phyloP scores from a whole-genome alignment of 768 basidiomycete genomes.

The Termitomyces sp. region DNA sequence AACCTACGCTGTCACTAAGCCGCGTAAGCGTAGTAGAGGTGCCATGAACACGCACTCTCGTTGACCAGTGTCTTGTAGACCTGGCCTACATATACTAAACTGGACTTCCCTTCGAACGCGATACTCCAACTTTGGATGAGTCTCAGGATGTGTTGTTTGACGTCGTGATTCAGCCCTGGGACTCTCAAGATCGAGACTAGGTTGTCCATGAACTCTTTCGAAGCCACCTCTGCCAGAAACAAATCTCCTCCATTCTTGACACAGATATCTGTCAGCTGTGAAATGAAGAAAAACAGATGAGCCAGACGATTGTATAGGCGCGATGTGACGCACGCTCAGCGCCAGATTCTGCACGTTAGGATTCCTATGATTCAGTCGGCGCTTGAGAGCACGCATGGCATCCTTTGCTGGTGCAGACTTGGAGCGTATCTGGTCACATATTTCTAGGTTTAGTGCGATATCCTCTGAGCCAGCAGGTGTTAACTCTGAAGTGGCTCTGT shows the following conservation, averaged over 20 bases:
- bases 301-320: neutral
- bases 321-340: slow-evolving; percentile 59
- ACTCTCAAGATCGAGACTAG: slow-evolving; percentile 84
- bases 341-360: slow-evolving; percentile 90
- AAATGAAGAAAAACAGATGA: neutral
- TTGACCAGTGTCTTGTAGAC: slow-evolving; percentile 70
- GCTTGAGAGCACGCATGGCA: slow-evolving; percentile 84
- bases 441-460: slow-evolving; percentile 89
- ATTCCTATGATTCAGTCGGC: slow-evolving; percentile 88
- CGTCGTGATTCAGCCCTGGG: slow-evolving; percentile 70
- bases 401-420: slow-evolving; percentile 82
- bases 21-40: neutral
- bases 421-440: slow-evolving; percentile 94
- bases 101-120: slow-evolving; percentile 78
- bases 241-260: slow-evolving; percentile 97
- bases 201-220: slow-evolving; percentile 92
- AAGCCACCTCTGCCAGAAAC: slow-evolving; percentile 79
- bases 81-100: slow-evolving; percentile 69
- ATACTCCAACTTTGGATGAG: slow-evolving; percentile 92
- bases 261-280: slow-evolving; percentile 81
- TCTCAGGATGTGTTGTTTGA: slow-evolving; percentile 72
- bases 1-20: slow-evolving; percentile 40
- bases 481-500: slow-evolving; percentile 92
- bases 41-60: slow-evolving; percentile 52
- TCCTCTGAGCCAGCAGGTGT: slow-evolving; percentile 81